Percentiles rank a stretch among this genome's conserved stretches.
Evolutionary conservation across 371 early-diverging fungal genomes (phyloP).

Genomic region (Mucor sp.): DNA sequence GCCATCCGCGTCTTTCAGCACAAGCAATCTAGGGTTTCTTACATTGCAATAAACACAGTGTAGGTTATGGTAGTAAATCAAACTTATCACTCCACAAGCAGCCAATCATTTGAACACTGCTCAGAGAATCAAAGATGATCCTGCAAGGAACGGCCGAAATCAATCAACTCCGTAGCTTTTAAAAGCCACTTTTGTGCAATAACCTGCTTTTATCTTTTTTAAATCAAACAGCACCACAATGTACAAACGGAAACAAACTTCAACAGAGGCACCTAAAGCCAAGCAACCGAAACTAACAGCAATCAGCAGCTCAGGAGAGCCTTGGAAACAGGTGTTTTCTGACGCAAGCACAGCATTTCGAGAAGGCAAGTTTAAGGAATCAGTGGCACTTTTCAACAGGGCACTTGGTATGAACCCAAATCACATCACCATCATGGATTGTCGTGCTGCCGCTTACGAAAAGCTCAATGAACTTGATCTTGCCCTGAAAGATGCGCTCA

Average conservation of each 20-base stretch:
- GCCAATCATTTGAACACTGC: too few species aligned
- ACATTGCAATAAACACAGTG: too few species aligned
- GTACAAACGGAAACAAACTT: background rate
- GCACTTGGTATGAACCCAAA: constrained; percentile 22
- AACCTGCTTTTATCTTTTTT: background rate
- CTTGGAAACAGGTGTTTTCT: constrained; percentile 31
- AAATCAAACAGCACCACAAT: background rate
- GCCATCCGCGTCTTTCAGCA: too few species aligned
- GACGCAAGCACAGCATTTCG: constrained; percentile 32
- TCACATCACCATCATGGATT: constrained; percentile 34
- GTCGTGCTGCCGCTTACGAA: constrained; percentile 40
- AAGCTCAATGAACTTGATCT: constrained; percentile 19
- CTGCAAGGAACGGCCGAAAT: background rate
- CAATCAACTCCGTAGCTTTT: background rate
- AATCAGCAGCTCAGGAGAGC: background rate
- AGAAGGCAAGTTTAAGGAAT: constrained; percentile 25
- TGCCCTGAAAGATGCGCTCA: constrained; percentile 31
- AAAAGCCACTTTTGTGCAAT: background rate
- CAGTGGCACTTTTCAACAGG: constrained; percentile 26
- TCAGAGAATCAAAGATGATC: background rate
- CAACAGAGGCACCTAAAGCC: background rate
- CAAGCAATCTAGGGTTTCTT: too few species aligned
- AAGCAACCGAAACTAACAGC: background rate
- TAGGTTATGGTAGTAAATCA: too few species aligned
- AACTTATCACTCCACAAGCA: too few species aligned